These are phyloP conservation scores for Hypholoma sublateritium DNA, from an alignment of 768 basidiomycete genomes.

Conservation along the genomic window DNA sequence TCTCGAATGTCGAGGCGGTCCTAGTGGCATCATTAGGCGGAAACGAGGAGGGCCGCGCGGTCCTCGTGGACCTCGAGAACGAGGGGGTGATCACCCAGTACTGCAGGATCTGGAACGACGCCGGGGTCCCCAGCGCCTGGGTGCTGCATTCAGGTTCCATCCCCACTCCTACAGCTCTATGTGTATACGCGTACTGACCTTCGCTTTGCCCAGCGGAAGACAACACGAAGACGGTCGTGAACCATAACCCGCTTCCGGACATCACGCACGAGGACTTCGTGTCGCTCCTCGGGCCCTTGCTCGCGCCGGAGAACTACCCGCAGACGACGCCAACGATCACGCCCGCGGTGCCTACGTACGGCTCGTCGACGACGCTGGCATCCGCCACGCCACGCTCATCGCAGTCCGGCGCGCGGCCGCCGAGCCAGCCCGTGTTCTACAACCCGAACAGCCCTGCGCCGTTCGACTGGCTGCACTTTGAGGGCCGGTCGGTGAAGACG, in stretches of 20 bases:
- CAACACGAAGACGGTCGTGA: constrained; percentile 68
- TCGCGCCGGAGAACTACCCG: constrained; percentile 78
- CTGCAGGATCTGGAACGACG: constrained; percentile 71
- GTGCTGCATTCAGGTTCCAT: constrained; percentile 67
- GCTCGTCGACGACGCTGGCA: constrained; percentile 34
- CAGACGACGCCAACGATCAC: constrained; percentile 30
- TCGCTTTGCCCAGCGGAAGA: constrained; percentile 43
- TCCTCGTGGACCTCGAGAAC: constrained; percentile 63
- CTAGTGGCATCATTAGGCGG: constrained; percentile 75
- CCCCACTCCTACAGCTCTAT: constrained; percentile 14
- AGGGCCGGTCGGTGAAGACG: constrained; percentile 77
- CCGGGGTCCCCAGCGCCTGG: constrained; percentile 81
- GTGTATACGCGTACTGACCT: not conserved
- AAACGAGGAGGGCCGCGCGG: constrained; percentile 63
- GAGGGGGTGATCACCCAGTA: constrained; percentile 70
- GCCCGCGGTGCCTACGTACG: constrained; percentile 26
- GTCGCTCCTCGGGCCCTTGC: constrained; percentile 72
- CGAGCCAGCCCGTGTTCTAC: constrained; percentile 28
- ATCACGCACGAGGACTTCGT: constrained; percentile 88
- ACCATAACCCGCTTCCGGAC: constrained; percentile 87
- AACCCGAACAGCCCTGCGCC: constrained; percentile 69
- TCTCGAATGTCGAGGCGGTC: constrained; percentile 61
- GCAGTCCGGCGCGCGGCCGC: constrained; percentile 31
- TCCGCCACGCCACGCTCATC: constrained; percentile 31
- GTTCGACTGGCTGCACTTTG: constrained; percentile 87